Evolutionary conservation across 768 basidiomycete genomes (phyloP).

Genomic region (Thelephora ganbajun): DNA sequence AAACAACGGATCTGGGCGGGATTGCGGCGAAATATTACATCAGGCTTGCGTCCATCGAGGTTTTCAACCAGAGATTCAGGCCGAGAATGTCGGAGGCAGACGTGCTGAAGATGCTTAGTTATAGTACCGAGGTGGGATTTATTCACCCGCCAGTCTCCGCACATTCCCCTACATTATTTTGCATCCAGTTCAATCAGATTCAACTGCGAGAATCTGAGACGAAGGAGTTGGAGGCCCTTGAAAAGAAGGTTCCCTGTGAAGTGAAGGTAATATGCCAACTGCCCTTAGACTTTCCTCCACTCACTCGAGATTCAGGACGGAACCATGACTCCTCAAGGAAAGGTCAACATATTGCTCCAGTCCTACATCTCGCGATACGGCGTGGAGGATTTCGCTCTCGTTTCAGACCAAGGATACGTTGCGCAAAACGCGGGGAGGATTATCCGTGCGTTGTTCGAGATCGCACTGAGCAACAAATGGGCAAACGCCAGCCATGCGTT

Average conservation of each 20-base stretch:
- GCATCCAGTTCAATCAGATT: conserved; percentile 77
- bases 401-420: conserved; percentile 89
- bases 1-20: conserved; percentile 81
- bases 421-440: conserved; percentile 95
- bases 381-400: conserved; percentile 91
- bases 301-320: conserved; percentile 34
- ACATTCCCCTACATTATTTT: background rate
- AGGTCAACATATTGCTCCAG: conserved; percentile 93
- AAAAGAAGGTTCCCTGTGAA: conserved; percentile 61
- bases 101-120: conserved; percentile 71
- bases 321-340: conserved; percentile 51
- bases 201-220: conserved; percentile 85
- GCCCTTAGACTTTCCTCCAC: background rate
- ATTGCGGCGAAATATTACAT: conserved; percentile 98
- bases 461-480: conserved; percentile 88
- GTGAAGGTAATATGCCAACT: conserved; percentile 41
- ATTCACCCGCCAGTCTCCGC: background rate
- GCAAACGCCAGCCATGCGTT: conserved; percentile 68
- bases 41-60: conserved; percentile 68
- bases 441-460: conserved; percentile 86
- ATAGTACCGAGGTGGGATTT: conserved; percentile 74
- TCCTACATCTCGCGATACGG: conserved; percentile 67
- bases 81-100: conserved; percentile 89
- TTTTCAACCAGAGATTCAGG: conserved; percentile 69
- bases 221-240: conserved; percentile 63